Percentiles rank a stretch among this genome's conserved stretches.
Conservation (phyloP, 1,284 basidiomycete species). For the Fomes fomentarius region DNA sequence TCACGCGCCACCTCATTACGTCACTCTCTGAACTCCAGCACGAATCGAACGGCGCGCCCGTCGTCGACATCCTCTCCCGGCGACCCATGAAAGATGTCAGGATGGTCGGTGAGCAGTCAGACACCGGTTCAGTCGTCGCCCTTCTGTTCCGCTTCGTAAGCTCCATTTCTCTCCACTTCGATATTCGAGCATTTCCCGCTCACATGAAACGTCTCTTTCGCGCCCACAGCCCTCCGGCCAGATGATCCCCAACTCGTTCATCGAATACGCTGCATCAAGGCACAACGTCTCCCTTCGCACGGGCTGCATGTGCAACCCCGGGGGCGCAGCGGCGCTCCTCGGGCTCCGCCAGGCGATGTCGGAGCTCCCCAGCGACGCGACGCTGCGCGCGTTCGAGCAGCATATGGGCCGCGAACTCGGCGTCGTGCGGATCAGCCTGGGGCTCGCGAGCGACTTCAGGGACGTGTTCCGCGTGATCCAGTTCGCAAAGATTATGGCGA, state of each 20-base stretch:
- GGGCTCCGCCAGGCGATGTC: constrained; percentile 71
- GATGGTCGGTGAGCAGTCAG: constrained; percentile 64
- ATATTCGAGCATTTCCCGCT: constrained; percentile 5
- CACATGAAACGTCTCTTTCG: constrained; percentile 5
- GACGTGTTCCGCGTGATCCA: constrained; percentile 72
- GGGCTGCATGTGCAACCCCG: constrained; percentile 86
- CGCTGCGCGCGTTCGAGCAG: constrained; percentile 62
- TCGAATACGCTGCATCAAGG: constrained; percentile 67
- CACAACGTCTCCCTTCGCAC: constrained; percentile 75
- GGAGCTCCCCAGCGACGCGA: constrained; percentile 59
- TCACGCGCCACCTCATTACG: constrained; percentile 54
- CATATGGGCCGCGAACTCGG: constrained; percentile 69
- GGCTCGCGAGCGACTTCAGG: constrained; percentile 73
- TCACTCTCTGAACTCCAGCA: constrained; percentile 61
- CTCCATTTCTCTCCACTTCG: constrained; percentile 19
- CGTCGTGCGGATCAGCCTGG: constrained; percentile 75
- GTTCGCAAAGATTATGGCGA: constrained; percentile 55
- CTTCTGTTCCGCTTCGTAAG: constrained; percentile 67
- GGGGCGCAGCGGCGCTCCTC: constrained; percentile 71
- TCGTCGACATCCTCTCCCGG: constrained; percentile 67
- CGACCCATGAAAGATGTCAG: constrained; percentile 52
- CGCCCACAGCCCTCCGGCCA: constrained; percentile 68
- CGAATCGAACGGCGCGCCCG: constrained; percentile 56
- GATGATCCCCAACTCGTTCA: constrained; percentile 69
- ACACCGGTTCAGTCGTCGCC: constrained; percentile 67